Conservation (phyloP, 352 stramenopile species). For the Elongisporangium senticosum region DNA sequence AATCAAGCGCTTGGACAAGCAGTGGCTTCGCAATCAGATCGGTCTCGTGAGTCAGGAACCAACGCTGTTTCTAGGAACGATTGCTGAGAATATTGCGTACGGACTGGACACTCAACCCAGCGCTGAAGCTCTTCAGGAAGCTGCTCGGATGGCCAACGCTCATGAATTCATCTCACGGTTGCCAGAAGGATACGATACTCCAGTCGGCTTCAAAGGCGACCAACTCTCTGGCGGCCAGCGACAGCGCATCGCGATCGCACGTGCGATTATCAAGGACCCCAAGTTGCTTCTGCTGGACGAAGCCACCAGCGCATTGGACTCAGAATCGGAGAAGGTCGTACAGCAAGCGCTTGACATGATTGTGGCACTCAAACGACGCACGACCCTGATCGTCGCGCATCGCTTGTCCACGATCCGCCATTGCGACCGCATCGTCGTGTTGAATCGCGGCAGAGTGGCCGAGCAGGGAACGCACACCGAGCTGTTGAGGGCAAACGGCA, state of each 20-base stretch:
- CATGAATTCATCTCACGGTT: slow-evolving; percentile 34
- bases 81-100: slow-evolving; percentile 24
- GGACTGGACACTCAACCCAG: slow-evolving; percentile 58
- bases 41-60: slow-evolving; percentile 15
- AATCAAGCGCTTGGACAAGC: too few species aligned
- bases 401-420: slow-evolving; percentile 30
- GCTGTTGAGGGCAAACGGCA: too few species aligned
- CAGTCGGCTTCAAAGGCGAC: slow-evolving; percentile 16
- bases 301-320: slow-evolving; percentile 41
- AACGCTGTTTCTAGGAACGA: slow-evolving; percentile 12
- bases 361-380: slow-evolving; percentile 14
- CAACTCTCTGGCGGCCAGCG: slow-evolving; percentile 37
- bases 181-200: slow-evolving; percentile 43
- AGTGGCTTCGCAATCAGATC: slow-evolving; percentile 49
- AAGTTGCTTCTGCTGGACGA: slow-evolving; percentile 44
- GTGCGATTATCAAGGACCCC: slow-evolving; percentile 35
- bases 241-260: slow-evolving; percentile 34
- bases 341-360: slow-evolving; percentile 28
- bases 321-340: slow-evolving; percentile 32
- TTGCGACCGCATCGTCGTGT: too few species aligned
- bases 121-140: too few species aligned
- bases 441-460: too few species aligned
- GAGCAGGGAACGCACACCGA: too few species aligned
- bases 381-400: slow-evolving; percentile 20
- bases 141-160: slow-evolving; percentile 32